Evolutionary conservation across 495 filamentous ascomycete species (phyloP).

Genomic region (Penicillium nucicola): DNA sequence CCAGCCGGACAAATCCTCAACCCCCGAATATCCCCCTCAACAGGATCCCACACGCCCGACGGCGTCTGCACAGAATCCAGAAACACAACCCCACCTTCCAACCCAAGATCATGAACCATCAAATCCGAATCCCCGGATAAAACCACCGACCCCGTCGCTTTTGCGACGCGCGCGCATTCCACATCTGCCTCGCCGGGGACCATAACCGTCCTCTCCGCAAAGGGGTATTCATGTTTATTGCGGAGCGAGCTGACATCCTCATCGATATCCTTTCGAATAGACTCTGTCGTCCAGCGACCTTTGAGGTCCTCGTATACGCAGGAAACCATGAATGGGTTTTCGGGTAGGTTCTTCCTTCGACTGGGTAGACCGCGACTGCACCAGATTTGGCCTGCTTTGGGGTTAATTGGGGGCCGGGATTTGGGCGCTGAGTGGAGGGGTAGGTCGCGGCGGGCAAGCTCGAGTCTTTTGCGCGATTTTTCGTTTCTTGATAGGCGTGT

Average conservation of each 20-base stretch:
- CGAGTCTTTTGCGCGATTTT: conserved; percentile 37
- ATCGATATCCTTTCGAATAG: conserved; percentile 15
- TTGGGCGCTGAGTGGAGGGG: neutral
- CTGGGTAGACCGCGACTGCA: conserved; percentile 19
- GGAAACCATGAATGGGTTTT: conserved; percentile 64
- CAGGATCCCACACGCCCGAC: conserved; percentile 11
- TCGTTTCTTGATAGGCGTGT: conserved; percentile 54
- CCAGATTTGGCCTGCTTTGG: conserved; percentile 23
- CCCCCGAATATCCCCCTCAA: conserved; percentile 28
- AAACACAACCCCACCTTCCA: conserved; percentile 54
- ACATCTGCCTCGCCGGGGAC: conserved; percentile 70
- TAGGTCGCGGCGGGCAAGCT: conserved; percentile 24
- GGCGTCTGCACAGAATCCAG: conserved; percentile 45
- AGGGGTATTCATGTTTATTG: conserved; percentile 30
- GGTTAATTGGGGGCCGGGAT: conserved; percentile 2
- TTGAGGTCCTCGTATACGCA: conserved; percentile 62
- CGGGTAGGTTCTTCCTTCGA: conserved; percentile 40
- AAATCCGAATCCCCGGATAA: conserved; percentile 74
- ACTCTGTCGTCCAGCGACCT: conserved; percentile 28
- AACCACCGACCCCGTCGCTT: conserved; percentile 47
- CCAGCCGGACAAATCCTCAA: conserved; percentile 30
- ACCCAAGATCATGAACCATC: conserved; percentile 63
- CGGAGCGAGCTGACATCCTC: conserved; percentile 1
- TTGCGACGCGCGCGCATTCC: conserved; percentile 59
- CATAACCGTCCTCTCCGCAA: conserved; percentile 48